Evolutionary conservation across 2,329 filamentous ascomycete genomes (phyloP), one percentile per base, ranked within the genome.

Genomic region (Periglandula ipomoeae): DNA sequence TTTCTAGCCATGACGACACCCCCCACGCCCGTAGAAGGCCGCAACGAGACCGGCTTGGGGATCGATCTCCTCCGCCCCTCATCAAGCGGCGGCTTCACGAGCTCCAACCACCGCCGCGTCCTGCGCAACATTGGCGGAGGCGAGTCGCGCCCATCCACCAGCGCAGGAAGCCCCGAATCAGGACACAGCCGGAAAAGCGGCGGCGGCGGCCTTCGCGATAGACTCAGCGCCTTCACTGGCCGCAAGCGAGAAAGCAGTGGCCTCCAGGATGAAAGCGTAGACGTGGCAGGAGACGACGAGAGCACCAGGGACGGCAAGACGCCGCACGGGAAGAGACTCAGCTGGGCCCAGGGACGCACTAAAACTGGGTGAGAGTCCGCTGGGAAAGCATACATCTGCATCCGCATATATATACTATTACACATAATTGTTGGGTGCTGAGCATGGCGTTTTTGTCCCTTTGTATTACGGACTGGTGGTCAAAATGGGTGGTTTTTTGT

Each of bases 1-100:
- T 71, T 67, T 41, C 56, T 72, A 20, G 70, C 69, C 61, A 73
- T 73, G 70, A 73, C 70, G 32, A 52, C 50, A 7, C 70, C 72
- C 4, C 70, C 71, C 13, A 72, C 71, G 22, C 71, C 71, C 2
- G 50, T 63, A 10, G 64, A 68, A 2, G 58, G 51, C 6, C 42
- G 56, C 15, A 52, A 53, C 8, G 53, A 54, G 22, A 52, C 58
- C 6, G 55, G 57, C 9, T 53, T 64, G 11, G 64, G 59, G 4
- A 53, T 57, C 5, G 65, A 67, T 5, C 54, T 64, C 23, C 52
- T 65, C 4, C 59, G 65, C 3, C 63, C 66, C 2, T 56, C 56
- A 4, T 65, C 65, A 1, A 65, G 64, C 43, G 61, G 61, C 26
- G 62, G 63, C 15, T 49, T 59, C 46, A 55, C 52, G 46, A 56